Evolutionary conservation across 2,329 filamentous ascomycete genomes (phyloP), one percentile per base, ranked within the genome.

Genomic region (Didymella keratinophila): DNA sequence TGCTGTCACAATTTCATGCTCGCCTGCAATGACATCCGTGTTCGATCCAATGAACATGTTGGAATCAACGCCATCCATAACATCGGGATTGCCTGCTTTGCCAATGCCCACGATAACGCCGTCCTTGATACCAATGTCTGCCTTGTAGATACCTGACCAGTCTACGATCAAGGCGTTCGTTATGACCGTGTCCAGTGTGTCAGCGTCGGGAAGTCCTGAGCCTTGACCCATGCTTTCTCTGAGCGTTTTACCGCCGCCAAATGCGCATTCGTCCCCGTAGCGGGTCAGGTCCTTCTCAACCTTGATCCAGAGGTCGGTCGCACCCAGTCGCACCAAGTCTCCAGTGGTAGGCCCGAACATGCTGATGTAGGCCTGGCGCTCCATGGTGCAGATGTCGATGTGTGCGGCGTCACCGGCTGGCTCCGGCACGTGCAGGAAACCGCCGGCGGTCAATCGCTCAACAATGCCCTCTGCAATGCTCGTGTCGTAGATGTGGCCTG

Each of bases 181-280:
- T 59, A 98, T 87, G 23, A 97, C 91, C 45, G 94, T 85, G 74
- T 98, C 94, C 58, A 97, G 79, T 23, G 86, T 87, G 23, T 93
- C 87, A 2, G 83, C 81, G 68, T 94, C 89, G 0, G 84, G 78
- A 42, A 91, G 84, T 4, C 92, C 93, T 23, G 89, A 89, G 5
- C 93, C 91, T 80, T 97, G 93, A 3, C 93, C 94, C 93, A 98
- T 98, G 30, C 94, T 94, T 76, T 98, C 94, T 61, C 94, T 86
- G 58, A 98, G 80, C 36, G 92, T 95, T 83, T 98, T 98, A 45
- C 94, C 94, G 43, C 94, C 94, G 16, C 94, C 94, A 77, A 98
- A 98, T 64, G 93, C 90, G 76, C 93, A 97, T 79, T 98, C 94
- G 63, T 98, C 94, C 9, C 94, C 94, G 73, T 96, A 96, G 4